Percentiles rank a stretch among this genome's conserved stretches.
Evolutionary conservation across 2,329 filamentous ascomycete genomes (phyloP).

Genomic region (Arthroderma sp.): DNA sequence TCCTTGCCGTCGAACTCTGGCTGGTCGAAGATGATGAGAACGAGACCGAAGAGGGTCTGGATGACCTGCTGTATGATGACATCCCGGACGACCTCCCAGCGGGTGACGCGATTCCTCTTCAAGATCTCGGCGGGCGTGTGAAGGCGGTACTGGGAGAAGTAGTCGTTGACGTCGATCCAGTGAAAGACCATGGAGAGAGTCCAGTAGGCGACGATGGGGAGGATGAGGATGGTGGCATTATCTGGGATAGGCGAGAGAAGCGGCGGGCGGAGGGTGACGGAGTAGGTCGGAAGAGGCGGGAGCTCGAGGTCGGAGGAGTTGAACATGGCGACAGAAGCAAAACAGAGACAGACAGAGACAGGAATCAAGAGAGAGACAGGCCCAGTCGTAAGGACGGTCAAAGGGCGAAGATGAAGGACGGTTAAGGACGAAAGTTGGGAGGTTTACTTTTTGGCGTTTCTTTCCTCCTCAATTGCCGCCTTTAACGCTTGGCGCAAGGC

Average conservation of each 20-base stretch:
- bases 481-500: too few relatives aligned
- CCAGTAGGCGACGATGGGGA: slow-evolving; percentile 84
- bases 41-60: slow-evolving; percentile 60
- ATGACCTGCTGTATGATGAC: slow-evolving; percentile 86
- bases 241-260: slow-evolving; percentile 71
- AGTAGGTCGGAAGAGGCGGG: slow-evolving; percentile 77
- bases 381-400: too few relatives aligned
- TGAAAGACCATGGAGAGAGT: slow-evolving; percentile 74
- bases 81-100: slow-evolving; percentile 77
- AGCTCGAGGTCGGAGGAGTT: slow-evolving; percentile 43
- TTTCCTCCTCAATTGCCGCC: too few relatives aligned
- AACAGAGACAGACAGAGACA: too few relatives aligned
- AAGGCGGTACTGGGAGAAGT: slow-evolving; percentile 81
- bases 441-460: too few relatives aligned
- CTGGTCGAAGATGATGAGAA: slow-evolving; percentile 60
- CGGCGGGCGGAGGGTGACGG: slow-evolving; percentile 55
- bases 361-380: too few relatives aligned
- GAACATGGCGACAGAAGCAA: slow-evolving; percentile 8
- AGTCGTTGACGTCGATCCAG: slow-evolving; percentile 68
- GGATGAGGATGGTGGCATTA: slow-evolving; percentile 60
- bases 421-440: too few relatives aligned
- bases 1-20: slow-evolving; percentile 64
- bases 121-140: slow-evolving; percentile 88
- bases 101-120: slow-evolving; percentile 73
- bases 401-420: too few relatives aligned